Percentiles rank a stretch among this genome's conserved stretches.
These are phyloP conservation scores for Linnemannia zychae DNA, from an alignment of 192 early-diverging fungal genomes.

Conservation along the genomic window DNA sequence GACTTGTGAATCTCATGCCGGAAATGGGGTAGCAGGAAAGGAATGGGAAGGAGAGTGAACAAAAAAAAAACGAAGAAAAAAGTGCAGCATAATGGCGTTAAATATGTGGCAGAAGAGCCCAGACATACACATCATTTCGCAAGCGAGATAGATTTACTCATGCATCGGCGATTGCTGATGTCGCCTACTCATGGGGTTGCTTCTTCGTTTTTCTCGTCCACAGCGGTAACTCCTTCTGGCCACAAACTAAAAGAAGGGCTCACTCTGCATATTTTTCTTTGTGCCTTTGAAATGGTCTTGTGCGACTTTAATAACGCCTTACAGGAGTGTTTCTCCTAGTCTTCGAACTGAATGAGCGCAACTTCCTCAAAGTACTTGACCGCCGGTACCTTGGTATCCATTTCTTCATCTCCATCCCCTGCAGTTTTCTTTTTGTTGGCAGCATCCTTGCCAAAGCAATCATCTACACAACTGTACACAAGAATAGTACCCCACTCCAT, in stretches of 20 bases:
- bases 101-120: too few relatives aligned
- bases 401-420: slow-evolving; percentile 12
- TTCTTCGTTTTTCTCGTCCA: too few relatives aligned
- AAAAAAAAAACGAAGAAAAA: too few relatives aligned
- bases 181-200: too few relatives aligned
- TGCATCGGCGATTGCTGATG: too few relatives aligned
- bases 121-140: too few relatives aligned
- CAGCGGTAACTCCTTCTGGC: neutral
- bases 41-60: neutral
- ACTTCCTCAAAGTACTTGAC: slow-evolving; percentile 73
- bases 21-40: neutral
- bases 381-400: neutral
- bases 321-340: slow-evolving; percentile 7
- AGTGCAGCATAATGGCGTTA: too few relatives aligned
- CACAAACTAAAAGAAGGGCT: neutral
- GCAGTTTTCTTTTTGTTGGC: neutral
- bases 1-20: neutral
- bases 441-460: slow-evolving; percentile 74
- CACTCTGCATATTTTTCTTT: neutral
- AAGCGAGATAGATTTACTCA: too few relatives aligned
- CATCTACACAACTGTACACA: slow-evolving; percentile 81
- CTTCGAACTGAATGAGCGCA: slow-evolving; percentile 71
- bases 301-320: neutral
- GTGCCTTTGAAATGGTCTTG: neutral
- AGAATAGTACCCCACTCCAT: slow-evolving; percentile 94